phyloP scores from a whole-genome alignment of 495 filamentous ascomycete genomes.

The Neurospora hispaniola region DNA sequence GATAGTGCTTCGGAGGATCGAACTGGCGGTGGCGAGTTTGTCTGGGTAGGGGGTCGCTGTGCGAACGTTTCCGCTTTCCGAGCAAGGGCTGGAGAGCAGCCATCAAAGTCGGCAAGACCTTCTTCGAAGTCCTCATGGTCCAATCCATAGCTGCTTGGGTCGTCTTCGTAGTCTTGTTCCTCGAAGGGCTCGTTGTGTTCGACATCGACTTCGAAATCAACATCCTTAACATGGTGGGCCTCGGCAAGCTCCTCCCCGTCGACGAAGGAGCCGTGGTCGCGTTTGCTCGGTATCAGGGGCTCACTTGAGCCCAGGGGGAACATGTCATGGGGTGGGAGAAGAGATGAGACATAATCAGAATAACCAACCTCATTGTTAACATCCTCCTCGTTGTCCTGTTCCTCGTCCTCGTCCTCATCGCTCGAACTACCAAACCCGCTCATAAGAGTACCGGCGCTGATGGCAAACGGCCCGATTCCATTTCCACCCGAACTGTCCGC shows the following conservation, averaged over 20 bases:
- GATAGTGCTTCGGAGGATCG: neutral
- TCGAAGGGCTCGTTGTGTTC: slow-evolving; percentile 2
- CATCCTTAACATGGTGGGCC: neutral
- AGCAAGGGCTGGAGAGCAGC: neutral
- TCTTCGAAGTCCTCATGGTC: slow-evolving; percentile 1
- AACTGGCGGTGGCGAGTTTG: neutral
- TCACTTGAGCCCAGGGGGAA: slow-evolving; percentile 5
- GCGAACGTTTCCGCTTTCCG: neutral
- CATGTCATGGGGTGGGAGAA: neutral
- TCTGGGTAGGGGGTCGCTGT: neutral
- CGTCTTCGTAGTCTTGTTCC: neutral
- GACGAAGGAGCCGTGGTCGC: neutral
- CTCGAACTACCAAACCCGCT: slow-evolving; percentile 94
- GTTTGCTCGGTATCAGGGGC: slow-evolving; percentile 2
- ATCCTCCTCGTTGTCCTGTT: slow-evolving; percentile 71
- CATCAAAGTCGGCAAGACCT: neutral
- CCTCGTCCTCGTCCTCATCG: slow-evolving; percentile 94
- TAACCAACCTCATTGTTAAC: slow-evolving; percentile 41
- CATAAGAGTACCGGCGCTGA: slow-evolving; percentile 58
- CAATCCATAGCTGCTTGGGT: neutral
- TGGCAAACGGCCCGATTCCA: slow-evolving; percentile 55
- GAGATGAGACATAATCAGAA: slow-evolving; percentile 10
- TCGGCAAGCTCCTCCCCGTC: neutral
- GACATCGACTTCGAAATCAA: slow-evolving; percentile 3
- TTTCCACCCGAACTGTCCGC: slow-evolving; percentile 53